Base-by-base conservation (phyloP, 768 basidiomycete genomes). In the Lentinus brumalis region DNA sequence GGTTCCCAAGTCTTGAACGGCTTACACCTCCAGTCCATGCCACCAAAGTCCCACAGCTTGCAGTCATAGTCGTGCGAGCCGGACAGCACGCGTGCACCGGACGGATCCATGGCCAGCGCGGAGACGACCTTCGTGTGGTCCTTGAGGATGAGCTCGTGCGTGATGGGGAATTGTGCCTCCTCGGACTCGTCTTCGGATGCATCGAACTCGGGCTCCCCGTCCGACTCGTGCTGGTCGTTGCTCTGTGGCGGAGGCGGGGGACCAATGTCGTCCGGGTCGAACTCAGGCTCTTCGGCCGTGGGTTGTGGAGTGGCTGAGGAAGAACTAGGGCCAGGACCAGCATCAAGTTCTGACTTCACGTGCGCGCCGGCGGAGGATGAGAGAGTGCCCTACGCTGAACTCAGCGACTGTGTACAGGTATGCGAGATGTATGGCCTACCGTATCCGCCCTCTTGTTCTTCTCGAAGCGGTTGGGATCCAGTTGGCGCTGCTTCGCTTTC, bases 31-130 rank as follows among this genome's bases (percentile, higher is more conserved):
- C 81, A 78, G 70, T 92, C 91, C 97, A 99, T 99, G 15, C 97
- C 97, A 67, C 96, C 96, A 75, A 98, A 98, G 75, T 99, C 97
- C 96, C 96, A 99, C 56, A 99, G 75, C 77, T 98, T 98, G 75
- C 91, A 88, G 75, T 99, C 97, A 71, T 98, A 98, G 73, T 99
- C 97, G 76, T 98, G 90, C 18, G 93, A 93, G 15, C 97, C 97
- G 9, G 93, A 91, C 16, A 92, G 76, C 32, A 99, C 77, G 39
- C 97, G 86, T 12, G 96, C 95, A 59, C 97, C 97, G 21, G 96
- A 92, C 7, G 95, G 92, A 75, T 99, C 97, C 50, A 98, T 78
- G 0, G 94, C 82, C 18, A 99, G 79, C 4, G 97, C 94, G 26
- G 96, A 94, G 18, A 98, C 87, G 55, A 97, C 94, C 78, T 98